phyloP scores from a whole-genome alignment of 1,139 yeast genomes.

The Hemisphaericaspora subhashii region DNA sequence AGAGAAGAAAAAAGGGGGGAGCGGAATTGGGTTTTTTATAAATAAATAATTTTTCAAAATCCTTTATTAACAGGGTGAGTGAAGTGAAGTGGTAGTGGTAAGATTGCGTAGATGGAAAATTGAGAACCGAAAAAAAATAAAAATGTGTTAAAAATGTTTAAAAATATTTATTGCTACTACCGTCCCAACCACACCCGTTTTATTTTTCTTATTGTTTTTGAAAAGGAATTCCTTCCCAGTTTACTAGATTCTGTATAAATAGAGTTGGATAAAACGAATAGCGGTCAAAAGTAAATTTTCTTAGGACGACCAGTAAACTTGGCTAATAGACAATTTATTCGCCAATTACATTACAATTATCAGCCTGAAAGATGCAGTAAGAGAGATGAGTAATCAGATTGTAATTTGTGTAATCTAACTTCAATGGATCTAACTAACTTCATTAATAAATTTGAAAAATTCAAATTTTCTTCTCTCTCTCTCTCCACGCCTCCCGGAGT shows the following conservation, averaged over 20 bases:
- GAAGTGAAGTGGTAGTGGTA: neutral
- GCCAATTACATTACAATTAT: no score
- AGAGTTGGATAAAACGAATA: no score
- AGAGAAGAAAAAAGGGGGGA: constrained; percentile 2
- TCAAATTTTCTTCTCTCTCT: neutral
- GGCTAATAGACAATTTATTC: no score
- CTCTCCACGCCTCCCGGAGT: no score
- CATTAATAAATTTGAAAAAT: neutral
- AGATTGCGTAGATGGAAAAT: neutral
- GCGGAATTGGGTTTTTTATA: neutral
- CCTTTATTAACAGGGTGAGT: neutral
- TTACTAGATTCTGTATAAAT: no score
- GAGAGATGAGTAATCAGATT: neutral
- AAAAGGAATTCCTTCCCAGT: no score
- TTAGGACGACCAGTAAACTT: no score
- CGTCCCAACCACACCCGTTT: no score
- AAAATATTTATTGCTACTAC: no score
- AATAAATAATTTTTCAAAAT: neutral
- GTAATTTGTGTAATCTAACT: neutral
- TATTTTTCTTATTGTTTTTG: no score
- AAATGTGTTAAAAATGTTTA: neutral
- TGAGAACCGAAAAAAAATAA: neutral
- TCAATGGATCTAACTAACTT: neutral
- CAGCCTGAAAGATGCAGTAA: no score
- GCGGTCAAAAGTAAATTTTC: no score